Evolutionary conservation across 306 rosid species (phyloP).

Genomic region (Argentina anserina): DNA sequence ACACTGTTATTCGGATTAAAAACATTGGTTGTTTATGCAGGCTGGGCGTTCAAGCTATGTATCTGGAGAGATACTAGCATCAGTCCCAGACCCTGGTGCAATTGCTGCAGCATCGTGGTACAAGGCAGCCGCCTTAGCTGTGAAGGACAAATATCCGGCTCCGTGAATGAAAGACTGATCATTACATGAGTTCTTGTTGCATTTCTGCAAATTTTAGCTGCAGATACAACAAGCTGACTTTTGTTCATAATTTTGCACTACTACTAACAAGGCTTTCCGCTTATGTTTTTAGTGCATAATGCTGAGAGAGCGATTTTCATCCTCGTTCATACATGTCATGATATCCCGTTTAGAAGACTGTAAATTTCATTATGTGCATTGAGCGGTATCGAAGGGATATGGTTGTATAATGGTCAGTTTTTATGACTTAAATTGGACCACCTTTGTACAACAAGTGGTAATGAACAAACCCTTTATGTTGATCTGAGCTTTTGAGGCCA

Average conservation of each 20-base stretch:
- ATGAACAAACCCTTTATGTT: not conserved
- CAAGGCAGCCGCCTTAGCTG: conserved; percentile 73
- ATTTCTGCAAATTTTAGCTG: conserved; percentile 40
- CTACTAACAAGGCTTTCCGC: conserved; percentile 62
- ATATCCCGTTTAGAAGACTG: not conserved
- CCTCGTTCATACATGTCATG: not conserved
- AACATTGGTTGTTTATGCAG: conserved; percentile 32
- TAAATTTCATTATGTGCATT: not conserved
- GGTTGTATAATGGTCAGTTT: not conserved
- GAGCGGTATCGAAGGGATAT: not conserved
- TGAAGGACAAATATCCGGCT: conserved; percentile 42
- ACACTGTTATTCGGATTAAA: conserved; percentile 10
- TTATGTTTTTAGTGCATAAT: conserved; percentile 46
- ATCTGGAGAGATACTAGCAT: conserved; percentile 53
- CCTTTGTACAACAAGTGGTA: not conserved
- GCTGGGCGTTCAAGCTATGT: conserved; percentile 86
- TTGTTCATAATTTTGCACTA: conserved; percentile 37
- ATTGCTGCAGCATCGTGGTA: conserved; percentile 95
- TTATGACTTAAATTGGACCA: not conserved
- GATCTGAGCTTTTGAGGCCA: not conserved
- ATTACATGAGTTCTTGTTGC: conserved; percentile 20
- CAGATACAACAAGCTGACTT: conserved; percentile 36
- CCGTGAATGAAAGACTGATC: conserved; percentile 16
- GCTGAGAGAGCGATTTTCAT: conserved; percentile 63
- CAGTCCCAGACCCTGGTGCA: conserved; percentile 96